Conservation (phyloP, 805 yeast genomes). For the Schizosaccharomyces lindneri region DNA sequence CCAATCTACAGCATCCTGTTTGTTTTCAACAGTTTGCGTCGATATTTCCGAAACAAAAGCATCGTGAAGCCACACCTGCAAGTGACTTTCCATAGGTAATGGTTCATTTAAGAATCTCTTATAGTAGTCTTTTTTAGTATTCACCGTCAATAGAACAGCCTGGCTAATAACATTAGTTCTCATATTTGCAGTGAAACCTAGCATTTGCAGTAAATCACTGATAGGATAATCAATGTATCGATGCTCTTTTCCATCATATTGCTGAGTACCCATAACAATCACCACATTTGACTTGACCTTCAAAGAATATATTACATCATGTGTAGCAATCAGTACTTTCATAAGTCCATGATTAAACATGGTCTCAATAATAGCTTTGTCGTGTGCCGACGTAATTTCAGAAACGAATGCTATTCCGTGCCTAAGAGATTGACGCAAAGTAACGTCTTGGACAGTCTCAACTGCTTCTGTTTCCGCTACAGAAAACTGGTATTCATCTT, state of each 20-base stretch:
- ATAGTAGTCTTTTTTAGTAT: constrained; percentile 35
- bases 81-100: constrained; percentile 60
- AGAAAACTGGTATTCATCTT: constrained; percentile 19
- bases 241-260: constrained; percentile 49
- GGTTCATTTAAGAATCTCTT: constrained; percentile 47
- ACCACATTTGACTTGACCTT: constrained; percentile 31
- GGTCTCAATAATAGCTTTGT: constrained; percentile 28
- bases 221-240: constrained; percentile 44
- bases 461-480: constrained; percentile 18
- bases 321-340: constrained; percentile 33
- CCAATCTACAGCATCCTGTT: constrained; percentile 84
- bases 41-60: constrained; percentile 51
- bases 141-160: constrained; percentile 28
- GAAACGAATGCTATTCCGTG: constrained; percentile 45
- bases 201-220: constrained; percentile 12
- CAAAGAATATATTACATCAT: constrained; percentile 24
- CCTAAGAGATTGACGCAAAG: constrained; percentile 20
- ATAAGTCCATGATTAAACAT: constrained; percentile 28
- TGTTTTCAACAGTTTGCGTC: constrained; percentile 30
- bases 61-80: constrained; percentile 37
- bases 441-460: constrained; percentile 22
- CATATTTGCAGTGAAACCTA: constrained; percentile 8
- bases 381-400: constrained; percentile 30
- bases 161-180: not conserved
- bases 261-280: constrained; percentile 44